Evolutionary conservation across 2,329 filamentous ascomycete species (phyloP).

Genomic region (Pseudogymnoascus sp.): DNA sequence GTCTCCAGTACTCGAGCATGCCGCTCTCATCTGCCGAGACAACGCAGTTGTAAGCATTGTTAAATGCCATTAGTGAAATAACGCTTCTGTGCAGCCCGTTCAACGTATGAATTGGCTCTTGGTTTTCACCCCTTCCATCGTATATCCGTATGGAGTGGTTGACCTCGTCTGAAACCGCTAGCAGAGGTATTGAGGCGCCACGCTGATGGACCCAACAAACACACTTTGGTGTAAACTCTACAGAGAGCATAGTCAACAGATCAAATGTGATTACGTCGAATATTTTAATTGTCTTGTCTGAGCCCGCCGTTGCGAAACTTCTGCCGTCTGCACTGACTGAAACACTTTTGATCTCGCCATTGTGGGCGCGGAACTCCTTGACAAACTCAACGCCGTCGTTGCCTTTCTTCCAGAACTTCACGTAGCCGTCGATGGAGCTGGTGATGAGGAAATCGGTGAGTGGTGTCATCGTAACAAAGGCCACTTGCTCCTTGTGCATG

Average conservation of each 20-base stretch:
- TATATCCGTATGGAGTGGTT: conserved; percentile 73
- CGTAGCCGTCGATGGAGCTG: conserved; percentile 85
- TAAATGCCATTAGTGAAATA: conserved; percentile 82
- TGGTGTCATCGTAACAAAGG: conserved; percentile 81
- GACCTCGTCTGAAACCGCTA: conserved; percentile 73
- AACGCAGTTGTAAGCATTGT: conserved; percentile 81
- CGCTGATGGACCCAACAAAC: conserved; percentile 89
- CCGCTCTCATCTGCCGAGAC: conserved; percentile 82
- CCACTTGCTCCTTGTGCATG: conserved; percentile 96
- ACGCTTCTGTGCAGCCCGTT: conserved; percentile 73
- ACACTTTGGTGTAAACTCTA: conserved; percentile 67
- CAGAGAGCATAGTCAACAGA: conserved; percentile 71
- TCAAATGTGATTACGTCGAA: conserved; percentile 83
- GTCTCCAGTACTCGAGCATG: conserved; percentile 96
- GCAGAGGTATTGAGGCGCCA: conserved; percentile 76
- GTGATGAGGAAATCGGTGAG: conserved; percentile 93
- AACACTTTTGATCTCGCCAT: conserved; percentile 74
- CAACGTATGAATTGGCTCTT: conserved; percentile 68
- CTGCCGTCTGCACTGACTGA: conserved; percentile 83
- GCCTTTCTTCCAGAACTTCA: conserved; percentile 99
- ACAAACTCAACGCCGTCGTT: conserved; percentile 90
- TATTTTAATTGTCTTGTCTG: conserved; percentile 72
- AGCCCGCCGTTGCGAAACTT: conserved; percentile 84
- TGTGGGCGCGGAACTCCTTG: conserved; percentile 92
- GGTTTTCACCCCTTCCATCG: conserved; percentile 79